Base-by-base conservation (phyloP, 2,329 filamentous ascomycete genomes). In the Mollisiaceae sp. region DNA sequence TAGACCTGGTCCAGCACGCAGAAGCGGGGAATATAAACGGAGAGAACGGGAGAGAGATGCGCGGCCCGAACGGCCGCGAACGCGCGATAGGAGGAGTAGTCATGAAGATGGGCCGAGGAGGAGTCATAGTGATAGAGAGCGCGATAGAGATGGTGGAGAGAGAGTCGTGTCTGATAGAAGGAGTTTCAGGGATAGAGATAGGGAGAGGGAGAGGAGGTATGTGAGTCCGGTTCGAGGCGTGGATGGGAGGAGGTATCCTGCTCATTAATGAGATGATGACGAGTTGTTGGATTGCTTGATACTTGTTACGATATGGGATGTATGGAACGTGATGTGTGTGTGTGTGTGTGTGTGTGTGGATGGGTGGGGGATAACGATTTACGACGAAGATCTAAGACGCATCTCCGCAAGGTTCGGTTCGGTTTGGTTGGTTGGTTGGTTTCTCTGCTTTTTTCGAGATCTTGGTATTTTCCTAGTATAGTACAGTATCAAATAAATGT, bases 231-330 rank as follows among this genome's bases (percentile, higher is more conserved):
- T 73, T n/a, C 68, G 71, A 41, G 73, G 72, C 2, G 73, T 73
- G 8, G 72, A 74, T 69, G 74, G 74, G 59, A 72, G 74, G 64
- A 71, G 69, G 59, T 75, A 75, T 65, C 70, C 74, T 56, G 41
- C 64, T 57, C 64, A 66, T 58, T 59, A 15, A n/a, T n/a, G n/a
- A n/a, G n/a, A n/a, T n/a, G 24, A n/a, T 54, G 50, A 14, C 15
- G 8, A 8, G 47, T 14, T 2, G 24, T 52, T 12, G 8, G 20
- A 24, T 11, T 8, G 24, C n/a, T 18, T 12, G 50, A 35, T 24
- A 54, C 18, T 6, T 32, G 24, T 27, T 32, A 50, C n/a, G 20
- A 50, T 50, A 24, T 8, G 6, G 20, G 45, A 24, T 50, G 1
- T 24, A 9, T 20, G 45, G 22, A 43, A 15, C 1, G 8, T 1